Base-by-base conservation (phyloP, 2,329 filamentous ascomycete species). In the Neoscytalidium dimidiatum region DNA sequence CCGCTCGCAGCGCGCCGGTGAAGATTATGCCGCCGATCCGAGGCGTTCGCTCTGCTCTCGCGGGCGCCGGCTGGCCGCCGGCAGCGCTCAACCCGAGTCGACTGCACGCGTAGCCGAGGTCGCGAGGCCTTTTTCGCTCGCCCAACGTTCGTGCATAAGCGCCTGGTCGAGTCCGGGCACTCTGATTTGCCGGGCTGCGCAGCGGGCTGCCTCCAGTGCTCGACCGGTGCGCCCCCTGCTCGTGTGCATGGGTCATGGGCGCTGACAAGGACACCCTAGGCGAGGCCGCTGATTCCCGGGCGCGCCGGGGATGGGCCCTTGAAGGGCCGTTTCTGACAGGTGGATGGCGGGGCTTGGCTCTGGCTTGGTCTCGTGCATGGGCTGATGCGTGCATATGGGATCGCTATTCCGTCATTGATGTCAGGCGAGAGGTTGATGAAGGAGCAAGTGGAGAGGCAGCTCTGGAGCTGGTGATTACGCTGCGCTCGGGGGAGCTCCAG, bases 331-430 rank as follows among this genome's bases (percentile, higher is more conserved):
- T 60, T 64, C 63, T 65, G 66, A 65, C 63, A 64, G 65, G 60
- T 64, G 35, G 61, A 64, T 66, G 65, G 65, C 56, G 46, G 65
- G 61, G 53, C 62, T 66, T 64, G 62, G 60, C 60, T 62, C 35
- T 51, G 51, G 26, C 26, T 46, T 56, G 53, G 60, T 44, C 35
- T 33, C 44, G 51, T 48, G 29, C 64, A 67, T 67, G 66, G 64
- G 66, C 66, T 66, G 66, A 67, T 67, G 64, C 33, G 38, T 67
- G 66, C 64, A 64, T 64, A 38, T 62, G 53, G 56, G 53, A 60
- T 63, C 31, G 62, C 28, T 46, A 56, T 67, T 61, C 62, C 53
- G 53, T 64, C 65, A 53, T 64, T 65, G 63, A 66, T 66, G 64
- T 67, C 64, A 67, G 64, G 66, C 52, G 52, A 51, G 44, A 49